Percentiles rank a stretch among this genome's conserved stretches.
phyloP scores from a whole-genome alignment of 768 basidiomycete genomes.

The Tulasnella sp. region DNA sequence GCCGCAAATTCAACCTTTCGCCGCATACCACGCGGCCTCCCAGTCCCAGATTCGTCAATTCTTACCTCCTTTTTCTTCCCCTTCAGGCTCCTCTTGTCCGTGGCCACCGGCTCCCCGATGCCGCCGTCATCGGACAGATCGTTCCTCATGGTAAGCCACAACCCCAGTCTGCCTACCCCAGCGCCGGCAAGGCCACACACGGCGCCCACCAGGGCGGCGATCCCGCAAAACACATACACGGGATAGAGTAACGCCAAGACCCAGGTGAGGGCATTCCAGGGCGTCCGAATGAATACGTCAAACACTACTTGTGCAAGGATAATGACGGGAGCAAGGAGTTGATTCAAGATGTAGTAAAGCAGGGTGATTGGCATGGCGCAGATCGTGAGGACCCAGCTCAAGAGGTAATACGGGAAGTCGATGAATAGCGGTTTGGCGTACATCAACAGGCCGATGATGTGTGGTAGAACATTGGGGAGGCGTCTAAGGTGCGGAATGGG shows the following conservation, averaged over 20 bases:
- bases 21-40: not conserved
- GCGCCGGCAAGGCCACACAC: conserved; percentile 34
- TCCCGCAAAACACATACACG: conserved; percentile 43
- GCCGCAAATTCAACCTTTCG: not conserved
- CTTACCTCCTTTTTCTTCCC: not conserved
- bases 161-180: not conserved
- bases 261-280: conserved; percentile 32
- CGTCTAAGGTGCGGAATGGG: not conserved
- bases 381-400: not conserved
- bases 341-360: conserved; percentile 16
- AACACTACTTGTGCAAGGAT: conserved; percentile 33
- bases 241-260: conserved; percentile 39
- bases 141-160: not conserved
- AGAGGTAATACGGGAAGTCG: not conserved
- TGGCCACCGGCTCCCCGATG: not conserved
- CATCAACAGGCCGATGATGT: conserved; percentile 18
- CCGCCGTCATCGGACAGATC: too few relatives aligned
- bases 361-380: not conserved
- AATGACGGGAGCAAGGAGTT: conserved; percentile 39
- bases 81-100: not conserved
- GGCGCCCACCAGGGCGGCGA: conserved; percentile 42
- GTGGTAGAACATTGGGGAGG: conserved; percentile 18
- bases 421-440: conserved; percentile 21
- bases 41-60: not conserved
- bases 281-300: conserved; percentile 35